Percentiles rank a stretch among this genome's conserved stretches.
These are phyloP conservation scores for Kondoa subrosea DNA, from an alignment of 768 basidiomycete genomes.

Conservation along the genomic window DNA sequence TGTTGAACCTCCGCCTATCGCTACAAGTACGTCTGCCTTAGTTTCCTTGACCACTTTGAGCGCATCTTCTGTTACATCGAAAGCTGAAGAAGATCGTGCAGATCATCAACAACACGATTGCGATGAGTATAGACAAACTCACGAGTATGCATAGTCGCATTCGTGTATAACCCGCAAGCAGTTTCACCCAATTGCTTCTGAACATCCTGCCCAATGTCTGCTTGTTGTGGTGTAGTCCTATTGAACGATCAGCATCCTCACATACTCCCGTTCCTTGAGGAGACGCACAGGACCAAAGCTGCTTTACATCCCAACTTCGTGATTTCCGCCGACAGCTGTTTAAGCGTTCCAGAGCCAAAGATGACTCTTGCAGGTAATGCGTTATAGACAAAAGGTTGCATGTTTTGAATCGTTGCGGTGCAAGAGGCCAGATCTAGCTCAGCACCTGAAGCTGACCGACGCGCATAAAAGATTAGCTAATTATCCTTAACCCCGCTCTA, in stretches of 20 bases:
- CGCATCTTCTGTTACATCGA: conserved; percentile 34
- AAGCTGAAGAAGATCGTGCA: too few species aligned
- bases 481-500: too few species aligned
- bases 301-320: not conserved
- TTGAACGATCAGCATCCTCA: too few species aligned
- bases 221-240: not conserved
- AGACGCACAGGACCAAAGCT: not conserved
- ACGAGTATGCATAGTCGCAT: conserved; percentile 38
- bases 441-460: too few species aligned
- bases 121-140: too few species aligned
- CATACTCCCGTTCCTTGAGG: too few species aligned
- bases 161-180: conserved; percentile 31
- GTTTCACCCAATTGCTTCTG: not conserved
- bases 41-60: conserved; percentile 27
- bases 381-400: not conserved
- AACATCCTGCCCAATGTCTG: not conserved
- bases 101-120: too few species aligned
- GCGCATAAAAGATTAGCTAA: too few species aligned
- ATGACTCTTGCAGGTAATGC: not conserved
- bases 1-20: conserved; percentile 11
- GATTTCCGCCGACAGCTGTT: not conserved
- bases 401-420: too few species aligned
- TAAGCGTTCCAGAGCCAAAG: not conserved
- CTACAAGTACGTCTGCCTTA: conserved; percentile 34
- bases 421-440: too few species aligned